Conservation (phyloP, 257 asterid genomes). For the Primulina tabacum region DNA sequence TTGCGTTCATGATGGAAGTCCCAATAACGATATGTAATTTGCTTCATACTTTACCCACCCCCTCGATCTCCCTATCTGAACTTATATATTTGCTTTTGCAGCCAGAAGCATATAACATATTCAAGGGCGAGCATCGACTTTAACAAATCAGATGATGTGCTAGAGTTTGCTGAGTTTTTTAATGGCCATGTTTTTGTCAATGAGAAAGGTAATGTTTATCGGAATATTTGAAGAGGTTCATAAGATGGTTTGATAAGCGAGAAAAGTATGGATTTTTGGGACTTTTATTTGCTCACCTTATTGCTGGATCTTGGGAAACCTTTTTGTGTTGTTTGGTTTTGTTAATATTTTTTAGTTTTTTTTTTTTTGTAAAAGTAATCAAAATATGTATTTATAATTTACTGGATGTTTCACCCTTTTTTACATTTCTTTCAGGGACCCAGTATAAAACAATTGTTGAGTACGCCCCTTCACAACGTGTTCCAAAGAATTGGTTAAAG, state of each 20-base stretch:
- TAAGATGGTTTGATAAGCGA: slow-evolving; percentile 5
- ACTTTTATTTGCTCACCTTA: slow-evolving; percentile 12
- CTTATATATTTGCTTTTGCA: slow-evolving; percentile 43
- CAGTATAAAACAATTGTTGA: slow-evolving; percentile 84
- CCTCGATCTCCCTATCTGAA: slow-evolving; percentile 22
- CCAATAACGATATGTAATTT: slow-evolving; percentile 1
- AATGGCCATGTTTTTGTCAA: slow-evolving; percentile 92
- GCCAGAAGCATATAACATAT: slow-evolving; percentile 61
- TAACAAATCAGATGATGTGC: slow-evolving; percentile 72
- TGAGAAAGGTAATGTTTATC: slow-evolving; percentile 68
- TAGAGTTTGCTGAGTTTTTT: slow-evolving; percentile 90
- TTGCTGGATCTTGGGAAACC: slow-evolving; percentile 1
- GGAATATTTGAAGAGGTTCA: slow-evolving; percentile 20
- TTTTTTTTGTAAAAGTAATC: no score
- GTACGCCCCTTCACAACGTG: slow-evolving; percentile 97
- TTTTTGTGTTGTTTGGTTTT: slow-evolving; percentile 11
- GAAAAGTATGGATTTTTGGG: neutral
- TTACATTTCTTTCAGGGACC: slow-evolving; percentile 56
- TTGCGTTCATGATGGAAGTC: neutral
- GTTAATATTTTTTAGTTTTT: neutral
- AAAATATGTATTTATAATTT: neutral
- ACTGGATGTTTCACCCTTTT: slow-evolving; percentile 3
- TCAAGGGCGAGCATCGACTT: slow-evolving; percentile 84
- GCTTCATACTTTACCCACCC: neutral
- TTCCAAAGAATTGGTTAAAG: slow-evolving; percentile 81